Evolutionary conservation across 2,329 filamentous ascomycete genomes (phyloP), one percentile per base, ranked within the genome.

Genomic region (Whalleya microplaca): DNA sequence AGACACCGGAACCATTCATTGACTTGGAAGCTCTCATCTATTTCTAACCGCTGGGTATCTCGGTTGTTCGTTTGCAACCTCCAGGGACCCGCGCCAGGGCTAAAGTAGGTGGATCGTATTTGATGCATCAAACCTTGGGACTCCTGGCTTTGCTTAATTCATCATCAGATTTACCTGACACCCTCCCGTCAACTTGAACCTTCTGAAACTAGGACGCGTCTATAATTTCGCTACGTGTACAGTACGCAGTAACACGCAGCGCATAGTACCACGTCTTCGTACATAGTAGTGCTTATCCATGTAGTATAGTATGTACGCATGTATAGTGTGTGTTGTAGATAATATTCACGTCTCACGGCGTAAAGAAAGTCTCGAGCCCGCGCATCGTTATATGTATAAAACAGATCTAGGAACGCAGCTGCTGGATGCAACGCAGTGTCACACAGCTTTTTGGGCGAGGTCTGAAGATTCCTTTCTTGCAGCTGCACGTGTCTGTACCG

Each of bases 21-120:
- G 4, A 4, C 23, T 27, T 27, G 23, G 9, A 27, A 27, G 23
- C 23, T 27, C 23, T 27, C 23, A 27, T 27, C 23, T 37, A 60
- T 58, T 42, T 58, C 60, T 60, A 53, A 58, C 60, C 45, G 46
- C 59, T 50, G 47, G 49, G 43, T 27, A 37, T 42, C 51, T 45
- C n/a, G 53, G 27, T 45, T 41, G 47, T 42, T 55, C 45, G 55
- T 57, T 59, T 59, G 40, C 48, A 47, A 29, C 44, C 41, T 52
- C 42, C 48, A 45, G 43, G 45, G 37, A 48, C 56, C 56, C 43
- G 32, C 32, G 32, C 14, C 32, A 37, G 32, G 10, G 32, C 32
- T 37, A 37, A 37, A 16, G 32, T 12, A 37, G 32, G 32, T 37
- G 32, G 32, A 16, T 16, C 32, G 32, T n/a, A n/a, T n/a, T 37